Evolutionary conservation across 352 stramenopile genomes (phyloP), one percentile per base, ranked within the genome.

Genomic region (Pythium biforme): DNA sequence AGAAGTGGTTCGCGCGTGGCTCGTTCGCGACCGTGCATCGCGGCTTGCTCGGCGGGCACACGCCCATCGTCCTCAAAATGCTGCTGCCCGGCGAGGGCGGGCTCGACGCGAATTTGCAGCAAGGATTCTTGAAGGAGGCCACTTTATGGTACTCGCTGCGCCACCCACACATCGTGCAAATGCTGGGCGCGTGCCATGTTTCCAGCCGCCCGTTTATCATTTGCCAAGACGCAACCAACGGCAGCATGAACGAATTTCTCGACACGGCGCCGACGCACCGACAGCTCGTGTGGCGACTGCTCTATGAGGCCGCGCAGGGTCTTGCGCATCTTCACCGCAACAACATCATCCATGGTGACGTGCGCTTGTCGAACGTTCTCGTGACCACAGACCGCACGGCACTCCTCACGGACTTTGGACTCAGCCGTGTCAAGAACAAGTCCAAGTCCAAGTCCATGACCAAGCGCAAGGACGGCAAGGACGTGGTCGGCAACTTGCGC

Each of bases 371-470:
- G 19, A 55, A 55, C 17, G n/a, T 55, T 10, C 48, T 55, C 5
- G 26, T 55, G 11, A 27, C 22, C 5, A 7, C 14, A 11, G 41
- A 52, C n/a, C 34, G 33, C 6, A 26, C 19, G 9, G 45, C 55
- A 8, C 47, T 47, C 25, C 11, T 68, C 10, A 54, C 40, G 12
- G 61, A 68, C 39, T 68, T 68, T 34, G 61, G 45, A 7, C 40
- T 68, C 20, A 59, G 34, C 11, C 59, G 43, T 0, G 29, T 55
- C 11, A 56, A 56, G 26, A 56, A 63, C 33, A 62, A 40, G 17
- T 40, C 52, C 20, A 12, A 19, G 17, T 55, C 14, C 39, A 51
- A 41, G 48, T n/a, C n/a, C 8, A 57, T 15, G 61, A 40, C 12
- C 46, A 52, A 31, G 43, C 25, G 22, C 1, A 29, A 39, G 33